Conservation (phyloP, 2,329 filamentous ascomycete genomes). For the Fonsecaea nubica region DNA sequence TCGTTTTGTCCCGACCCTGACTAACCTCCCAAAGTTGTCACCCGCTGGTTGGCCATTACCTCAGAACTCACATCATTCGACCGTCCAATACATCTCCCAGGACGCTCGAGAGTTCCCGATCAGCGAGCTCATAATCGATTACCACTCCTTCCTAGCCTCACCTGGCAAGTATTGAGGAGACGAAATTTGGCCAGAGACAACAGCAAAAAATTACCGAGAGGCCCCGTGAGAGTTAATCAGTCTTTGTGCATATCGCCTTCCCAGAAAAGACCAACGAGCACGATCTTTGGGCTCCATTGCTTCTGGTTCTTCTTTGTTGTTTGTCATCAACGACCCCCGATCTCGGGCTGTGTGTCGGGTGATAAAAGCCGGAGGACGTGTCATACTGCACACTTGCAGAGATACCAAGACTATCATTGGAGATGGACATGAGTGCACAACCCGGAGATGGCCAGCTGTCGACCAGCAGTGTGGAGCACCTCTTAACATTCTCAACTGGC, state of each 20-base stretch:
- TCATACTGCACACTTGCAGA: not conserved
- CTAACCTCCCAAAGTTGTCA: slow-evolving; percentile 11
- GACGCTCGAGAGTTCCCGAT: not conserved
- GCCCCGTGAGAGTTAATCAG: not conserved
- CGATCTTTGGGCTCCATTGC: slow-evolving; percentile 1
- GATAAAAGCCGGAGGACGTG: not conserved
- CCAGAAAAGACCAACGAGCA: not conserved
- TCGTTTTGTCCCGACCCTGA: not conserved
- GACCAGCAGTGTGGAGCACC: not conserved
- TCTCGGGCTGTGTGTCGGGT: not conserved
- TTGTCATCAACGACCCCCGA: not conserved
- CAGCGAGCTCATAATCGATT: slow-evolving; percentile 6
- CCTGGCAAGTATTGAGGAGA: slow-evolving; percentile 2
- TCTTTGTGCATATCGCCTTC: not conserved
- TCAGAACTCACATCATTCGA: not conserved
- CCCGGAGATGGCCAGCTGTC: not conserved
- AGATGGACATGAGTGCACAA: not conserved
- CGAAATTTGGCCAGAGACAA: not conserved
- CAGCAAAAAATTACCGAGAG: not conserved
- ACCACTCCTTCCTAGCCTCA: slow-evolving; percentile 4
- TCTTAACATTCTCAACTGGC: not conserved
- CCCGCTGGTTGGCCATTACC: slow-evolving; percentile 7
- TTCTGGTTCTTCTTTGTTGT: not conserved
- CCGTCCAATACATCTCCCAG: not conserved
- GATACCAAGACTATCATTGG: not conserved